Percentiles rank a stretch among this genome's conserved stretches.
These are phyloP conservation scores for Hypocreales sp. DNA, from an alignment of 2,329 filamentous ascomycete species.

Conservation along the genomic window DNA sequence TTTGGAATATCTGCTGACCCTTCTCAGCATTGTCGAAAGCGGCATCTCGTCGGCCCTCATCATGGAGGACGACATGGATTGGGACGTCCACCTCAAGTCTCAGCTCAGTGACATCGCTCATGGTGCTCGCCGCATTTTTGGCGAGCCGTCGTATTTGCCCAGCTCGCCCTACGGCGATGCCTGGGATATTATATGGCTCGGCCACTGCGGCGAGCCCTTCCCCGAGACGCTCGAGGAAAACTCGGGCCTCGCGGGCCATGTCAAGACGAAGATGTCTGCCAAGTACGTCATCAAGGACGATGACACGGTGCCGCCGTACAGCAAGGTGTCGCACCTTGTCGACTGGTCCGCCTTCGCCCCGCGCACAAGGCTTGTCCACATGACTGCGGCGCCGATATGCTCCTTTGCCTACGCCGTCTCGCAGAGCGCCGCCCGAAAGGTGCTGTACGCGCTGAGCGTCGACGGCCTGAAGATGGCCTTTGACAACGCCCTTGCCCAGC, in stretches of 20 bases:
- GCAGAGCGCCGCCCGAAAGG: constrained; percentile 23
- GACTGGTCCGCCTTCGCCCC: constrained; percentile 17
- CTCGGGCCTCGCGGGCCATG: constrained; percentile 2
- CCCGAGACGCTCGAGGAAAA: constrained; percentile 10
- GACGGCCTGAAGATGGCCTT: constrained; percentile 21
- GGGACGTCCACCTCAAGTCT: constrained; percentile 21
- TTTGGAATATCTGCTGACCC: too few relatives aligned
- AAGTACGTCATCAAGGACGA: constrained; percentile 13
- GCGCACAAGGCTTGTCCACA: constrained; percentile 26
- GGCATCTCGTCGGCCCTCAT: constrained; percentile 22
- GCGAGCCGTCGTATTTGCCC: constrained; percentile 1
- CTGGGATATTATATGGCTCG: constrained; percentile 36
- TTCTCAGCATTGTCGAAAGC: constrained; percentile 13
- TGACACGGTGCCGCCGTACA: constrained; percentile 15
- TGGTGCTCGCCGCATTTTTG: constrained; percentile 1
- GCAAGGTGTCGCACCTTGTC: constrained; percentile 8
- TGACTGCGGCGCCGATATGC: constrained; percentile 24
- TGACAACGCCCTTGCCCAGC: constrained; percentile 26
- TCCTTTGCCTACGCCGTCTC: constrained; percentile 27
- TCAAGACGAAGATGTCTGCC: constrained; percentile 2
- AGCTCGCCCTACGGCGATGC: constrained; percentile 28
- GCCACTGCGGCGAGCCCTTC: constrained; percentile 24
- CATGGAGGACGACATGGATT: constrained; percentile 28
- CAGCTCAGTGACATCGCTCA: constrained; percentile 5
- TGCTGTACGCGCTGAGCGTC: constrained; percentile 27